These are phyloP conservation scores for Dendrostoma leiphaemia DNA, from an alignment of 2,329 filamentous ascomycete genomes.

Conservation along the genomic window DNA sequence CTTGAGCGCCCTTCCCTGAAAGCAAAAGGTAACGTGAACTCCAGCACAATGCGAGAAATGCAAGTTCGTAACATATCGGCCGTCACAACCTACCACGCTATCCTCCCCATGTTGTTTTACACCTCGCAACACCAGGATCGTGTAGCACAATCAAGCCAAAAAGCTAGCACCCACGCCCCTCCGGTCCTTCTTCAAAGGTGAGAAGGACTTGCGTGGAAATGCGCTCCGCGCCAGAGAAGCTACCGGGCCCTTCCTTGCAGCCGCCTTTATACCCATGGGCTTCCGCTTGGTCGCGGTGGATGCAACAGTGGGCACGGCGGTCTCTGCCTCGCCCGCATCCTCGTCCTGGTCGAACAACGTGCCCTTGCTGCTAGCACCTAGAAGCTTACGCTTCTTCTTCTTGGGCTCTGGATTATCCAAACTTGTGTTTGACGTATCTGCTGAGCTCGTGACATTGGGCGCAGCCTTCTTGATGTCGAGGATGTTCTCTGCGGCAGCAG, in stretches of 20 bases:
- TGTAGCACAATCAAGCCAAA: conserved; percentile 37
- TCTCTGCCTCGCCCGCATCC: conserved; percentile 51
- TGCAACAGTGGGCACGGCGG: conserved; percentile 14
- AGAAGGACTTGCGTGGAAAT: conserved; percentile 59
- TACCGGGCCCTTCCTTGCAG: conserved; percentile 13
- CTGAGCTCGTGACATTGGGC: conserved; percentile 8
- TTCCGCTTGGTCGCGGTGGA: conserved; percentile 21
- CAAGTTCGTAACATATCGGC: not conserved
- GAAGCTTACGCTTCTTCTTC: conserved; percentile 73
- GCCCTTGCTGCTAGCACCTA: conserved; percentile 60
- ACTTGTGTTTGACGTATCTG: conserved; percentile 5
- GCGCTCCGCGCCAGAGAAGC: conserved; percentile 37
- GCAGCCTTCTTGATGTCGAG: conserved; percentile 25
- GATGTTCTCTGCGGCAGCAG: conserved; percentile 28
- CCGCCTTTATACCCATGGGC: conserved; percentile 20
- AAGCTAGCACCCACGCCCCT: conserved; percentile 63
- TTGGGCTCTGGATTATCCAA: conserved; percentile 38
- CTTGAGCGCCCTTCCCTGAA: conserved; percentile 6
- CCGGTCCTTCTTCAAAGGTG: conserved; percentile 69
- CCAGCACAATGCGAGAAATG: conserved; percentile 11
- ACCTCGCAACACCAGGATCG: not conserved
- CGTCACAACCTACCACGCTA: not conserved
- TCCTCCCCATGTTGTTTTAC: not conserved
- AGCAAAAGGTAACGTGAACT: conserved; percentile 1
- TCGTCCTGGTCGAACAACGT: conserved; percentile 69